Base-by-base conservation (phyloP, 2,329 filamentous ascomycete species). In the Fusarium sp. region DNA sequence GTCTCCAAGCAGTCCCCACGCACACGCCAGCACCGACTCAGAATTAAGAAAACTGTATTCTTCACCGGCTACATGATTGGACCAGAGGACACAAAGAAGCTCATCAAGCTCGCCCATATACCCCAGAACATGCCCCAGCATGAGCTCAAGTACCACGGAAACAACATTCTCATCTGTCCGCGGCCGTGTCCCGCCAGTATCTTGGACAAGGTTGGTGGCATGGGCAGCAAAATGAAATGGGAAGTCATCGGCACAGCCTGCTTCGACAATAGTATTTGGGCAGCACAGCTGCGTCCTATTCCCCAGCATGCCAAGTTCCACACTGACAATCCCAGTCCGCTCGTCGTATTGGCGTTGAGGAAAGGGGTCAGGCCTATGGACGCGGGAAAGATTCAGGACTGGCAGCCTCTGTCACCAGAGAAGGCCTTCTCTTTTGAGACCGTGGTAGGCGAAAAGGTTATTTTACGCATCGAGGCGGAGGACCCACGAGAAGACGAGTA, bases 1-100 rank as follows among this genome's bases (percentile, higher is more conserved):
- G 57, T 80, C 44, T 59, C 62, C 9, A 73, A 73, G 23, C 72
- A 77, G 46, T 68, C 78, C 65, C 47, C 78, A 75, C 58, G 81
- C 40, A 61, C 72, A 17, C 78, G 78, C 24, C 77, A 77, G 46
- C 76, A 79, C 39, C 81, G 79, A 44, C 83, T 96, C 62, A 85
- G 87, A 70, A 93, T 99, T 76, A 93, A 92, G 77, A 94, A 94
- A 76, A 93, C 89, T 2, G 90, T 97, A 48, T 93, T 94, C 78
- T 97, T 95, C 79, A 97, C 96, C 2, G 93, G 93, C 48, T 98
- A 99, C 79, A 88, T 97, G 78, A 90, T 99, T 68, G 84, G 84
- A 39, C 83, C 88, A 46, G 83, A 86, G 24, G 92, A 96, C 76
- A 90, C 90, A 3, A 87, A 91, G 73, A 88, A 86, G 55, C 83